Percentiles rank a stretch among this genome's conserved stretches.
Conservation (phyloP, 257 asterid species). For the Solanum sparsipilum region DNA sequence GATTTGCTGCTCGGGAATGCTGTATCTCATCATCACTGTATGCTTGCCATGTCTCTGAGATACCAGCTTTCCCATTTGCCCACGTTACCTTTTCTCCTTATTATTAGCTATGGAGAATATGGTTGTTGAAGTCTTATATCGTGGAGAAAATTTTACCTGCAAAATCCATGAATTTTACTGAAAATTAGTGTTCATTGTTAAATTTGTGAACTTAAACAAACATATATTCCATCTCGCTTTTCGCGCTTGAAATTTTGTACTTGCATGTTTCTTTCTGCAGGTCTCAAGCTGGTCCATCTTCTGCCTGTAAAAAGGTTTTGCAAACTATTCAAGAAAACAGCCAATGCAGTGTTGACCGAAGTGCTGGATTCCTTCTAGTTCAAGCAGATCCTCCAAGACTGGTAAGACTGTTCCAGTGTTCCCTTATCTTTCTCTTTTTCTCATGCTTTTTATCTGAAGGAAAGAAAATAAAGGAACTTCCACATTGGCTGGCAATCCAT, state of each 20-base stretch:
- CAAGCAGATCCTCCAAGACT: constrained; percentile 48
- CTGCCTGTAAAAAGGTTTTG: constrained; percentile 63
- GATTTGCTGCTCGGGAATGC: constrained; percentile 80
- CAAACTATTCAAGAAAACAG: constrained; percentile 22
- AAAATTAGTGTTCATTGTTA: background rate
- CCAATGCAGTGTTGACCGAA: constrained; percentile 23
- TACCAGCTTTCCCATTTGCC: background rate
- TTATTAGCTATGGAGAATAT: background rate
- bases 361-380: constrained; percentile 78
- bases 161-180: background rate
- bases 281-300: constrained; percentile 69
- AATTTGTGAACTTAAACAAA: background rate
- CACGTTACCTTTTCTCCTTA: background rate
- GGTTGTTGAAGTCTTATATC: background rate
- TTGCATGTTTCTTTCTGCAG: constrained; percentile 19
- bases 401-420: constrained; percentile 22
- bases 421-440: background rate
- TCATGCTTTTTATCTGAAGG: background rate
- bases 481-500: background rate
- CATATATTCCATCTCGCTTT: background rate
- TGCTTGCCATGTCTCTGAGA: background rate
- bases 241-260: background rate
- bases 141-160: background rate
- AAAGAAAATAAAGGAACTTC: background rate
- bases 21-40: constrained; percentile 17